Conservation (phyloP, 192 early-diverging fungal species). For the Thoreauomyces humboldtii region DNA sequence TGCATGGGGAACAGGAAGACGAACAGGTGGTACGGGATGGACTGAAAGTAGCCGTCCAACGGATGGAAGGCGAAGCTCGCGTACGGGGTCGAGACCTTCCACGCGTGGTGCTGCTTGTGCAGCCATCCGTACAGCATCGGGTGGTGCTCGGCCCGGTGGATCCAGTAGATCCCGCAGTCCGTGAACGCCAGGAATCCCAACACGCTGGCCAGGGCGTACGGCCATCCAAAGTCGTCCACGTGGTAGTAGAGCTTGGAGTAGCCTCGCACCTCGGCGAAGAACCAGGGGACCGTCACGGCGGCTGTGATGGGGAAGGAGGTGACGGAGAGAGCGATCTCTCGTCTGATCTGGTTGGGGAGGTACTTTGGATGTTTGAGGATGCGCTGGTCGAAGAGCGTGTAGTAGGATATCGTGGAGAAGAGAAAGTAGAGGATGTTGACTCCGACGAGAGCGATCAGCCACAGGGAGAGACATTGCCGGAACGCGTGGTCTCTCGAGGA, state of each 20-base stretch:
- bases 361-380: constrained; percentile 93
- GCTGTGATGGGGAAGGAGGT: constrained; percentile 79
- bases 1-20: constrained; percentile 91
- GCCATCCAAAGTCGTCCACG: constrained; percentile 67
- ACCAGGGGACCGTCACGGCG: constrained; percentile 86
- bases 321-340: constrained; percentile 80
- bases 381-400: constrained; percentile 82
- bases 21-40: constrained; percentile 91
- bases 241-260: constrained; percentile 83
- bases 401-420: constrained; percentile 76
- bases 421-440: constrained; percentile 79
- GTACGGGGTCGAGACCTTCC: constrained; percentile 92
- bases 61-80: constrained; percentile 95
- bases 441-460: constrained; percentile 68
- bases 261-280: constrained; percentile 84
- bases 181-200: constrained; percentile 85
- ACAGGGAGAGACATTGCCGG: constrained; percentile 74
- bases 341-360: constrained; percentile 81
- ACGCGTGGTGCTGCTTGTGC: constrained; percentile 88
- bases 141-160: constrained; percentile 90
- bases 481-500: constrained; percentile 59
- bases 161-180: constrained; percentile 95
- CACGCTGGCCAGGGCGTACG: constrained; percentile 67
- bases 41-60: constrained; percentile 92
- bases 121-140: constrained; percentile 84